A percentile compares a stretch with the other conserved stretches of the same genome.
Evolutionary conservation across 2,329 filamentous ascomycete species (phyloP).

Genomic region (Emmonsia crescens): DNA sequence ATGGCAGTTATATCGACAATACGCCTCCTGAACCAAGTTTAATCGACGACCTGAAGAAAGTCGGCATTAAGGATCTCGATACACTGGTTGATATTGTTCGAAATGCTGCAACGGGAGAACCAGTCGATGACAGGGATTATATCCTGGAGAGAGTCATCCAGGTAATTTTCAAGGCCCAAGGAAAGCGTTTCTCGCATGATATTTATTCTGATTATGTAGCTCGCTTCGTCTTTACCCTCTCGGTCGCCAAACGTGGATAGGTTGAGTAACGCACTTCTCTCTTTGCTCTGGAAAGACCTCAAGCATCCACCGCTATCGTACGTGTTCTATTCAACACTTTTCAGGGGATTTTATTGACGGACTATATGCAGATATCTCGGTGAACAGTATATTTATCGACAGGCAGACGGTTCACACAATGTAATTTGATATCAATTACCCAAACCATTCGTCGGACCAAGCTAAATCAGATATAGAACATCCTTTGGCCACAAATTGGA

Average conservation of each 20-base stretch:
- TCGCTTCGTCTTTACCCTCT: constrained; percentile 20
- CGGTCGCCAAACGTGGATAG: constrained; percentile 16
- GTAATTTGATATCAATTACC: constrained; percentile 6
- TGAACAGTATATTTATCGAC: constrained; percentile 22
- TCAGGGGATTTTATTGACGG: constrained; percentile 30
- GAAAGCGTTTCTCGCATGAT: constrained; percentile 37
- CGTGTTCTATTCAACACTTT: constrained; percentile 18
- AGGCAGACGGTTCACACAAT: constrained; percentile 21
- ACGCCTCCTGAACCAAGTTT: constrained; percentile 25
- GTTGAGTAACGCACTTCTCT: constrained; percentile 19
- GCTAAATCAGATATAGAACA: constrained; percentile 10
- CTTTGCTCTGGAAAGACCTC: constrained; percentile 22
- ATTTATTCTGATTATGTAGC: constrained; percentile 32
- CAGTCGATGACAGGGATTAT: constrained; percentile 51
- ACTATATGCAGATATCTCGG: constrained; percentile 36
- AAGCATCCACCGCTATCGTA: constrained; percentile 31
- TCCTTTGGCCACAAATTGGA: constrained; percentile 16
- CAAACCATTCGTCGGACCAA: neutral
- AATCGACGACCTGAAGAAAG: constrained; percentile 36
- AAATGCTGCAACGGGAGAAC: constrained; percentile 38
- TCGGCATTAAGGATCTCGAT: constrained; percentile 38
- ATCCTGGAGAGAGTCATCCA: constrained; percentile 49
- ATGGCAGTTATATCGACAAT: constrained; percentile 30
- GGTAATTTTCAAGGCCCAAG: constrained; percentile 19
- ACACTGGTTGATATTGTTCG: constrained; percentile 32